Percentiles rank a stretch among this genome's conserved stretches.
Evolutionary conservation across 169 alveolate genomes (phyloP).

Genomic region (Plasmodium knowlesi): DNA sequence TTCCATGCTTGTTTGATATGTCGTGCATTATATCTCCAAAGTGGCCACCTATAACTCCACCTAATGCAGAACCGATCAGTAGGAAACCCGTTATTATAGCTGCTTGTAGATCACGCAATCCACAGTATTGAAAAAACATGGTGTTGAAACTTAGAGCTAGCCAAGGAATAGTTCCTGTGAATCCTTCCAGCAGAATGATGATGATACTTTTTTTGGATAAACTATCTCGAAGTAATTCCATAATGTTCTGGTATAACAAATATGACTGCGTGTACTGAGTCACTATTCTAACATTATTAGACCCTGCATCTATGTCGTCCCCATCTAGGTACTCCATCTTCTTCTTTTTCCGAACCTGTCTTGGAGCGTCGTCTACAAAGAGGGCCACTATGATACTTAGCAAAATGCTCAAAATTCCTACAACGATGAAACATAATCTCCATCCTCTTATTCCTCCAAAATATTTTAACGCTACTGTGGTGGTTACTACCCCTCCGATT

Average conservation of each 20-base stretch:
- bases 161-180: slow-evolving; percentile 93
- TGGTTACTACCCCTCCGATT: slow-evolving; percentile 89
- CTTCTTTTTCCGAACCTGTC: slow-evolving; percentile 67
- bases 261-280: slow-evolving; percentile 20
- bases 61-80: slow-evolving; percentile 90
- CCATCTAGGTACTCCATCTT: slow-evolving; percentile 28
- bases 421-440: slow-evolving; percentile 87
- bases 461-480: slow-evolving; percentile 85
- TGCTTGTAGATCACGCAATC: slow-evolving; percentile 88
- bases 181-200: slow-evolving; percentile 81
- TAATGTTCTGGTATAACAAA: slow-evolving; percentile 58
- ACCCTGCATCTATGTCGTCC: neutral
- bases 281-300: neutral
- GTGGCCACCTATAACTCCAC: slow-evolving; percentile 92
- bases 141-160: slow-evolving; percentile 90
- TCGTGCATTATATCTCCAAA: slow-evolving; percentile 88
- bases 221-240: slow-evolving; percentile 44
- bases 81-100: slow-evolving; percentile 88
- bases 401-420: slow-evolving; percentile 83
- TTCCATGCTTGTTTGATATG: slow-evolving; percentile 87
- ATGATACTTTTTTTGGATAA: slow-evolving; percentile 71
- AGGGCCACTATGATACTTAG: slow-evolving; percentile 83
- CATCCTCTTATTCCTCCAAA: slow-evolving; percentile 86
- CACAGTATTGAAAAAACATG: slow-evolving; percentile 91
- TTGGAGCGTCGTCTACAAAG: slow-evolving; percentile 86